Conservation (phyloP, 257 asterid genomes). For the Vinca minor region DNA sequence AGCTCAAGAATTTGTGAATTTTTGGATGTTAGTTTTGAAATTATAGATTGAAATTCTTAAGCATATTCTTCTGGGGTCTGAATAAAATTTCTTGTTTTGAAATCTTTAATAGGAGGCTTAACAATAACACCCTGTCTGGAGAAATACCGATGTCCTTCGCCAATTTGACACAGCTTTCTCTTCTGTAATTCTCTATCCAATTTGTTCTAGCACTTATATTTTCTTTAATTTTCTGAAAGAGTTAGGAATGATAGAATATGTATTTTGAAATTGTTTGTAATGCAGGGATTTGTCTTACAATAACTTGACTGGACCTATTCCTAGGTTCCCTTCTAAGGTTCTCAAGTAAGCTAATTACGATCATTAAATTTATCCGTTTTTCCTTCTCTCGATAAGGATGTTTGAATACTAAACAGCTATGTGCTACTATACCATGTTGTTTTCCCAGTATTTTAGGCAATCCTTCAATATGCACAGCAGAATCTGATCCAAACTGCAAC, state of each 20-base stretch:
- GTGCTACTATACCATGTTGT: neutral
- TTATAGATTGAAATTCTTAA: neutral
- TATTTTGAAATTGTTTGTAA: constrained; percentile 9
- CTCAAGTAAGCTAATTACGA: constrained; percentile 51
- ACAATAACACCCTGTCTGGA: constrained; percentile 74
- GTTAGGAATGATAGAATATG: neutral
- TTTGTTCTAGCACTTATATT: neutral
- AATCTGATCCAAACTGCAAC: constrained; percentile 53
- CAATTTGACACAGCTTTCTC: constrained; percentile 69
- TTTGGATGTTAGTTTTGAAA: neutral
- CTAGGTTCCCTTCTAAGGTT: constrained; percentile 64
- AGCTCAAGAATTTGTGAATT: constrained; percentile 17
- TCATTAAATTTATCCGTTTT: neutral
- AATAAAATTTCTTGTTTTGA: constrained; percentile 6
- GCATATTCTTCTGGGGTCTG: constrained; percentile 10
- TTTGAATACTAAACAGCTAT: constrained; percentile 11
- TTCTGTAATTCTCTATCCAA: constrained; percentile 47
- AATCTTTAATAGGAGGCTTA: constrained; percentile 60
- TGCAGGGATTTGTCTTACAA: constrained; percentile 90
- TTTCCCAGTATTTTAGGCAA: constrained; percentile 65
- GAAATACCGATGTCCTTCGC: constrained; percentile 66
- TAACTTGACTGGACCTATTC: constrained; percentile 87
- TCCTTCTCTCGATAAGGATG: neutral
- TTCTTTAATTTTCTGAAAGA: neutral
- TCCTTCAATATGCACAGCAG: constrained; percentile 64